Percentiles rank a stretch among this genome's conserved stretches.
Conservation (phyloP, 345 rosid genomes). For the Eucalyptus caleyi region DNA sequence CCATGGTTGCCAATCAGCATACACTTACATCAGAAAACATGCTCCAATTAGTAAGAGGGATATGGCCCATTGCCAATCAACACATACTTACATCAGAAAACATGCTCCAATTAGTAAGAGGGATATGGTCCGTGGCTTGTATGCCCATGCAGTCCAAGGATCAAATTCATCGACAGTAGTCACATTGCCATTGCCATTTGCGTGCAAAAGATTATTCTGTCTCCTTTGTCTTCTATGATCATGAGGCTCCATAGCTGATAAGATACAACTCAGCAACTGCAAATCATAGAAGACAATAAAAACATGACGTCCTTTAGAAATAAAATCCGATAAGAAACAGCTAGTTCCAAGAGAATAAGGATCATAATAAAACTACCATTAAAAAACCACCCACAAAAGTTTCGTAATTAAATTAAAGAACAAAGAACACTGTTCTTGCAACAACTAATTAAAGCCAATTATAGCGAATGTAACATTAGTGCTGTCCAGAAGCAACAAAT, state of each 20-base stretch:
- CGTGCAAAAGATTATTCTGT: constrained; percentile 31
- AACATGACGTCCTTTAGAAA: not conserved
- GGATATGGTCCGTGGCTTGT: constrained; percentile 88
- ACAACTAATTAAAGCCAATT: not conserved
- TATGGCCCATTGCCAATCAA: constrained; percentile 59
- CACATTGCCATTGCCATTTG: constrained; percentile 35
- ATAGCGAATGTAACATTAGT: not conserved
- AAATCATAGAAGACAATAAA: not conserved
- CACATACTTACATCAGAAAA: constrained; percentile 60
- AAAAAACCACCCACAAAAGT: not conserved
- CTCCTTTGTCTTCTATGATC: constrained; percentile 42
- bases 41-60: constrained; percentile 84
- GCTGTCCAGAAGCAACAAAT: not conserved
- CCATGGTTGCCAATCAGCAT: not conserved
- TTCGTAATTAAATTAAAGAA: not conserved
- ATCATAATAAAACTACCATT: not conserved
- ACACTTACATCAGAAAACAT: constrained; percentile 73
- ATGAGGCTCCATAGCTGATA: constrained; percentile 42
- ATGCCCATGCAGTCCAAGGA: constrained; percentile 99
- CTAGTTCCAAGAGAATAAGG: not conserved
- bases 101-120: constrained; percentile 89
- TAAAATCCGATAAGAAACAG: not conserved
- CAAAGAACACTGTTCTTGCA: not conserved
- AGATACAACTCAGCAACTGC: constrained; percentile 9
- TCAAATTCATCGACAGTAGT: constrained; percentile 50